Percentiles rank a stretch among this genome's conserved stretches.
phyloP scores from a whole-genome alignment of 2,329 filamentous ascomycete species.

The Aureobasidium subglaciale region DNA sequence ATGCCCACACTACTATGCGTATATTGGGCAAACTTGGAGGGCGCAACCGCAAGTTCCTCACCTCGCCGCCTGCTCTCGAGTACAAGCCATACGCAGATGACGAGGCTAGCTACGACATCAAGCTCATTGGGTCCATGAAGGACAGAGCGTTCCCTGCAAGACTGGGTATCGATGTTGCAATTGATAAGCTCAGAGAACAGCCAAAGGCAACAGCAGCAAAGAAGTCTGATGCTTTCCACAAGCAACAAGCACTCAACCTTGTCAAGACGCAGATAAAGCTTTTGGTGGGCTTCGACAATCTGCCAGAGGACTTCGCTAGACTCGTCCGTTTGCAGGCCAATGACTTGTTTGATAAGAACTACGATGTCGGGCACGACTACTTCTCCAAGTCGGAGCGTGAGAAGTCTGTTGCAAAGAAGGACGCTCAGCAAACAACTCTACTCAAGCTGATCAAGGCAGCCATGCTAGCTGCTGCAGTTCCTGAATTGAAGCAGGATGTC shows the following conservation, averaged over 20 bases:
- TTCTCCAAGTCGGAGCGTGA: conserved; percentile 72
- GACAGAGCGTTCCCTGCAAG: conserved; percentile 82
- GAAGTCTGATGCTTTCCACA: conserved; percentile 79
- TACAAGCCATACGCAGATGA: conserved; percentile 87
- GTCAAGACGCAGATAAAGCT: conserved; percentile 86
- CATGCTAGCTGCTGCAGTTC: conserved; percentile 76
- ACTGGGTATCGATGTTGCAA: conserved; percentile 80
- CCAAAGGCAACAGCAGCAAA: conserved; percentile 55
- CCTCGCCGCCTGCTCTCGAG: conserved; percentile 72
- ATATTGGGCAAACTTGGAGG: conserved; percentile 96
- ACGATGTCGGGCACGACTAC: conserved; percentile 60
- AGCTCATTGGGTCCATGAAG: conserved; percentile 80
- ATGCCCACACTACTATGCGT: conserved; percentile 94
- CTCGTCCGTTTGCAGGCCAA: conserved; percentile 83
- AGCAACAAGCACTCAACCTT: conserved; percentile 83
- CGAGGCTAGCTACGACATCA: conserved; percentile 75
- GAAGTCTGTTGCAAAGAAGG: conserved; percentile 79
- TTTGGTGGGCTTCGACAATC: conserved; percentile 74
- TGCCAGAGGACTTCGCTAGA: conserved; percentile 83
- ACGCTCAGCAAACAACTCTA: conserved; percentile 71
- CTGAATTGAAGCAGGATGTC: conserved; percentile 71
- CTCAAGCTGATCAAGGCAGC: conserved; percentile 85
- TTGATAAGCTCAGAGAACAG: conserved; percentile 76
- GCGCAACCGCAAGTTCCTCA: conserved; percentile 91
- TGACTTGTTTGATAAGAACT: conserved; percentile 68